Evolutionary conservation across 1,284 basidiomycete species (phyloP), one percentile per base, ranked within the genome.

Genomic region (Microbotryomycetes sp.): DNA sequence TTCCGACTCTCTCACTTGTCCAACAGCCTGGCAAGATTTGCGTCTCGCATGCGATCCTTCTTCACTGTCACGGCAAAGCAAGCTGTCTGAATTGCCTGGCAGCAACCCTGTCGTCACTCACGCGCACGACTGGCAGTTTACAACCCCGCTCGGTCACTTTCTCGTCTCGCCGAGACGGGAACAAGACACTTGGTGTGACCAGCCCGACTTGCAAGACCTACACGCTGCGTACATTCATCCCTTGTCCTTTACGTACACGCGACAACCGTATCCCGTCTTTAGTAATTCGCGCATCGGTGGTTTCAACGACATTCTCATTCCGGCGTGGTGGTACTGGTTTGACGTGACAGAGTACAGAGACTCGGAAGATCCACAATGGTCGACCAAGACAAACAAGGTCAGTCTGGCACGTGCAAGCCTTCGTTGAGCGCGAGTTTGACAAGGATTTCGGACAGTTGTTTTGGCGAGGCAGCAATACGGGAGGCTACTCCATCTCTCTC

Each of bases 401-500:
- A 24, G 62, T 30, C 21, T 7, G n/a, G n/a, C n/a, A n/a, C n/a
- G n/a, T n/a, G n/a, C n/a, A n/a, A n/a, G n/a, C n/a, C n/a, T n/a
- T n/a, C n/a, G n/a, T n/a, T n/a, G n/a, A n/a, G n/a, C n/a, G n/a
- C n/a, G n/a, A n/a, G n/a, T n/a, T n/a, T n/a, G n/a, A n/a, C n/a
- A n/a, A n/a, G n/a, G n/a, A n/a, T n/a, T n/a, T n/a, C 28, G 1
- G 6, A 11, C 45, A 61, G 62, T 24, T 65, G 16, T 65, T 56
- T 55, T 65, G 63, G 63, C 56, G 63, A 30, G 63, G 63, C 1
- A 46, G 54, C 45, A 65, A 65, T 41, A 65, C 63, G 23, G 63
- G 63, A 31, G 63, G 63, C 1, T 35, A 46, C 23, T 57, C 59
- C n/a, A 13, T 49, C n/a, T 55, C 45, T 3, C 45, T 59, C 21